Conservation (phyloP, 352 stramenopile genomes). For the Phytophthora aleatoria region DNA sequence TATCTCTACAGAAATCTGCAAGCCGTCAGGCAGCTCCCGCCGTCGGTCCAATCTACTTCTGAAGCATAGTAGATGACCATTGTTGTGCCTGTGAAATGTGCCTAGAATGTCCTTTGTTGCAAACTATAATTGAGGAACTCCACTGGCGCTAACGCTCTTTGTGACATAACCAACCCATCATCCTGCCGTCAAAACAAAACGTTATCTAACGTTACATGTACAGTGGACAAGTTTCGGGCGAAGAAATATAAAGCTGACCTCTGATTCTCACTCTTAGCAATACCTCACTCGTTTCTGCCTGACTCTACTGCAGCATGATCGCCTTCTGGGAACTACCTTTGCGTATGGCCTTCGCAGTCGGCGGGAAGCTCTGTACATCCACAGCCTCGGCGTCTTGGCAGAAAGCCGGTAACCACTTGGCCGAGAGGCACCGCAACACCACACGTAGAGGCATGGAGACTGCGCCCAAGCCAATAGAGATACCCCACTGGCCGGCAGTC, state of each 20-base stretch:
- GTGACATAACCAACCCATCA: too few relatives aligned
- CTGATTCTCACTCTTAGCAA: conserved; percentile 21
- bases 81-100: too few relatives aligned
- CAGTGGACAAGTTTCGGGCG: not conserved
- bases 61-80: too few relatives aligned
- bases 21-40: too few relatives aligned
- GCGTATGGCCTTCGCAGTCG: conserved; percentile 35
- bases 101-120: too few relatives aligned
- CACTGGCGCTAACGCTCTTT: too few relatives aligned
- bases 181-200: too few relatives aligned
- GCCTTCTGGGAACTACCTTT: conserved; percentile 41
- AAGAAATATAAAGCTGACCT: conserved; percentile 32
- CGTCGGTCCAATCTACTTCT: too few relatives aligned
- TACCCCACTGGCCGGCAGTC: conserved; percentile 49
- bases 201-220: too few relatives aligned
- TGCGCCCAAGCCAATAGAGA: conserved; percentile 59
- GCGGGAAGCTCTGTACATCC: conserved; percentile 35
- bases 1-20: too few relatives aligned
- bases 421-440: conserved; percentile 52
- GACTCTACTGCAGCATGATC: conserved; percentile 29
- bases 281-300: conserved; percentile 17
- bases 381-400: conserved; percentile 57
- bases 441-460: conserved; percentile 56
- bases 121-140: too few relatives aligned
- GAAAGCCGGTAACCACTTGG: conserved; percentile 67